Percentiles rank a stretch among this genome's conserved stretches.
These are phyloP conservation scores for Xylaria palmicola DNA, from an alignment of 495 filamentous ascomycete species.

Conservation along the genomic window DNA sequence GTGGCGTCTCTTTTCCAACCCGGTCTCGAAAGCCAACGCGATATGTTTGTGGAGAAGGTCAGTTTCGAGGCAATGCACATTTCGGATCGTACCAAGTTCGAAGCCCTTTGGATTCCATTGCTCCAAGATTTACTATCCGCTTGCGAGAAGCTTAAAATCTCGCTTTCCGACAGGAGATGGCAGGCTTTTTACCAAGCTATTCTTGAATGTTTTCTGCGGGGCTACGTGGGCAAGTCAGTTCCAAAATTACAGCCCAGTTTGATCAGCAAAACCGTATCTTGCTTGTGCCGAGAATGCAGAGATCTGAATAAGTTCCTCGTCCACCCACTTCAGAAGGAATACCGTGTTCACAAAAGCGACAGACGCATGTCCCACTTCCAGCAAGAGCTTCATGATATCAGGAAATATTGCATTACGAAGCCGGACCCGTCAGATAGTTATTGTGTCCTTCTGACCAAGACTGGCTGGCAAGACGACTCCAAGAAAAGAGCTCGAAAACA, in stretches of 20 bases:
- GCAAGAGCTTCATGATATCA: not conserved
- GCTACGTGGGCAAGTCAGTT: constrained; percentile 16
- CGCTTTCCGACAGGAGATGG: constrained; percentile 11
- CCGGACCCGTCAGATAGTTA: no score
- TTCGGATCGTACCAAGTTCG: not conserved
- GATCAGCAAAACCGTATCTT: not conserved
- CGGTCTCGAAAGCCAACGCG: not conserved
- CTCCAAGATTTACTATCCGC: not conserved
- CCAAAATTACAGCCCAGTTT: not conserved
- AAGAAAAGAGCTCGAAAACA: not conserved
- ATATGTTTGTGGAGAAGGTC: not conserved
- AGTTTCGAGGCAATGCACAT: not conserved
- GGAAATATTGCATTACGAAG: not conserved
- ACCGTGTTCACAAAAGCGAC: no score
- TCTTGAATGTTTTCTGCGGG: constrained; percentile 18
- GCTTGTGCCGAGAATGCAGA: not conserved
- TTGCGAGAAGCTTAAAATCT: constrained; percentile 36
- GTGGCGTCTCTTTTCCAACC: not conserved
- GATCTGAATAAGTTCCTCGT: not conserved
- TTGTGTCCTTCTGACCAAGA: no score
- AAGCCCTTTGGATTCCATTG: not conserved
- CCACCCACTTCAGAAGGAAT: not conserved
- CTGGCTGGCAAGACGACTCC: no score
- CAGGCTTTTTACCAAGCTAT: constrained; percentile 19
- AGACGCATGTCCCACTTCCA: not conserved